Percentiles rank a stretch among this genome's conserved stretches.
Evolutionary conservation across 192 early-diverging fungal genomes (phyloP).

Genomic region (Coemansia sp.): DNA sequence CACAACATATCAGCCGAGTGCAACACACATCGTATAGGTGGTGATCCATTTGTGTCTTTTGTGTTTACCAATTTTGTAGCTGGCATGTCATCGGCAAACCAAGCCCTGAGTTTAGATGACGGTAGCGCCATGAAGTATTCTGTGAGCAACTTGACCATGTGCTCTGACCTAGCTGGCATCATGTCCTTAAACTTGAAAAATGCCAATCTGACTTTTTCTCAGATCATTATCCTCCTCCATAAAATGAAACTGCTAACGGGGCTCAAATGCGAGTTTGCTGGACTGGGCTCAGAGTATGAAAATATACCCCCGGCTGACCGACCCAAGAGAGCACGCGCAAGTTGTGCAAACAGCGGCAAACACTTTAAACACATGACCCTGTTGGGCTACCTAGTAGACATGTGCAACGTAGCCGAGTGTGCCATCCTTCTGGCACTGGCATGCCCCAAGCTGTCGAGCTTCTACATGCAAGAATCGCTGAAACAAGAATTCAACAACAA

Average conservation of each 20-base stretch:
- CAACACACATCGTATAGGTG: not conserved
- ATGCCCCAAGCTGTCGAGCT: conserved; percentile 1
- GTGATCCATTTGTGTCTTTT: not conserved
- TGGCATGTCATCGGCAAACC: not conserved
- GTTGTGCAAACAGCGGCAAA: not conserved
- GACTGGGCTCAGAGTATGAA: not conserved
- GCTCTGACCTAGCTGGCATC: conserved; percentile 4
- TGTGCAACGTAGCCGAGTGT: conserved; percentile 1
- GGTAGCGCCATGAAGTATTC: not conserved
- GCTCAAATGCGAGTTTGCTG: conserved; percentile 8
- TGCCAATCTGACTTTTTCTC: not conserved
- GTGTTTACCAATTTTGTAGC: conserved; percentile 4
- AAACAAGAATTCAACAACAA: conserved; percentile 7
- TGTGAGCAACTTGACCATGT: not conserved
- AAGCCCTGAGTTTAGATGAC: not conserved
- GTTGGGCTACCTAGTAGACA: not conserved
- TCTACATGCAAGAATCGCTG: not conserved
- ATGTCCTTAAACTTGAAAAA: conserved; percentile 4
- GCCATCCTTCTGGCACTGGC: conserved; percentile 3
- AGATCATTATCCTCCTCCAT: not conserved
- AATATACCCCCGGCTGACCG: not conserved
- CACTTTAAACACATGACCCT: conserved; percentile 2
- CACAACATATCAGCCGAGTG: not conserved
- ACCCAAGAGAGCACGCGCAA: not conserved
- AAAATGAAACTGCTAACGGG: conserved; percentile 4